phyloP scores from a whole-genome alignment of 2,329 filamentous ascomycete genomes.

The Nigrospora osmanthi region DNA sequence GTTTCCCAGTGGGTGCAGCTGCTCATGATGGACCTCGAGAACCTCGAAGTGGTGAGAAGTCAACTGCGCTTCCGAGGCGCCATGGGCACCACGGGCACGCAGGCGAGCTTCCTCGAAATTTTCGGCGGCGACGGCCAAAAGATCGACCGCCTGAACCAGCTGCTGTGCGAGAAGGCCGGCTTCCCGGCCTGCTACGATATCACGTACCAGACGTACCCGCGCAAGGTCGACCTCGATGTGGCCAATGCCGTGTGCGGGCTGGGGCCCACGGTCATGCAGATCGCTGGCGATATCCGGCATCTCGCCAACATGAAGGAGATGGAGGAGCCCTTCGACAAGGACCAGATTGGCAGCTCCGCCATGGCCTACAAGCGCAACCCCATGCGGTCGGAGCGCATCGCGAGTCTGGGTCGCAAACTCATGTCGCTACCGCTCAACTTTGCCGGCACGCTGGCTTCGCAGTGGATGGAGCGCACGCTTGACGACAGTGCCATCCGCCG shows the following conservation, averaged over 20 bases:
- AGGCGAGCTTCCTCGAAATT: conserved; percentile 41
- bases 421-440: conserved; percentile 30
- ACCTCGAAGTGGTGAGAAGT: conserved; percentile 60
- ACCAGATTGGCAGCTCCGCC: conserved; percentile 58
- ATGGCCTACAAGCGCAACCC: conserved; percentile 59
- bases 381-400: conserved; percentile 33
- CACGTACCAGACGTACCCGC: conserved; percentile 5
- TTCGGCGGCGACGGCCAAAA: conserved; percentile 41
- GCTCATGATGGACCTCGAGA: conserved; percentile 46
- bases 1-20: conserved; percentile 69
- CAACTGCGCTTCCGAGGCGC: conserved; percentile 61
- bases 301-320: conserved; percentile 73
- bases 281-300: conserved; percentile 45
- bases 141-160: conserved; percentile 45
- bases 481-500: conserved; percentile 68
- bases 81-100: conserved; percentile 53
- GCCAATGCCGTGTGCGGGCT: conserved; percentile 6
- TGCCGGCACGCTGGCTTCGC: conserved; percentile 59
- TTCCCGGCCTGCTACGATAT: conserved; percentile 38
- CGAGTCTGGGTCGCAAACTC: conserved; percentile 21
- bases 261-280: conserved; percentile 2
- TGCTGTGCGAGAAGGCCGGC: conserved; percentile 47
- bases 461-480: conserved; percentile 73
- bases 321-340: conserved; percentile 67
- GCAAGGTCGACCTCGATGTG: conserved; percentile 6